Base-by-base conservation (phyloP, 805 yeast species). In the Cyberlindnera xylosilytica region DNA sequence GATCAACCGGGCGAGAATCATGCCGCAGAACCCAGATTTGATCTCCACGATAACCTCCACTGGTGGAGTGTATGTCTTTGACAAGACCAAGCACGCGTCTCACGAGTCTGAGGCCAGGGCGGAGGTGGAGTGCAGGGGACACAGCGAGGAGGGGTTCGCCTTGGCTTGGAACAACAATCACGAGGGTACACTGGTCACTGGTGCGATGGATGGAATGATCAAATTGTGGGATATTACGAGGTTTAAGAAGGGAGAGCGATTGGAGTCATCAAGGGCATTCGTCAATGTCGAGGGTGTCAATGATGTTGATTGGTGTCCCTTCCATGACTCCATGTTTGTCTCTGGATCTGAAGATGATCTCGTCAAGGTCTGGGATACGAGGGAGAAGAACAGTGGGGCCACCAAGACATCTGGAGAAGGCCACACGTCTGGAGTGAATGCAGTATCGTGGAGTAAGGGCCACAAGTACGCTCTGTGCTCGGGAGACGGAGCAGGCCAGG, bases 21-120 rank as follows among this genome's bases (percentile, higher is more conserved):
- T 86, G 80, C 95, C 96, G 0, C 91, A 84, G 51, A 90, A 90
- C 54, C 93, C 93, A 2, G 93, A 89, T 55, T 56, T 90, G 5
- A 70, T 90, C 5, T 87, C 90, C 2, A 75, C 88, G 16, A 77
- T 81, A 9, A 78, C 85, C 33, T 78, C 83, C 32, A 60, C 65
- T 24, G 97, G 97, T 1, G 67, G 73, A 12, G 68, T 83, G 11
- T 77, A 73, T 39, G 64, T 90, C 4, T 87, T 81, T 61, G 95
- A 90, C 61, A 72, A 93, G 52, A 89, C 97, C 0, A 88, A 87
- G 58, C 95, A 87, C 60, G 73, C 88, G 1, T 65, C 72, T 11
- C 65, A 63, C 32, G 71, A 74, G 4, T 43, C 63, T 11, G 63
- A 52, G 5, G 65, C 65, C 52, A 68, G 69, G 50, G 80, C 79